Percentiles rank a stretch among this genome's conserved stretches.
phyloP scores from a whole-genome alignment of 1,284 basidiomycete species.

The Papiliotrema laurentii region DNA sequence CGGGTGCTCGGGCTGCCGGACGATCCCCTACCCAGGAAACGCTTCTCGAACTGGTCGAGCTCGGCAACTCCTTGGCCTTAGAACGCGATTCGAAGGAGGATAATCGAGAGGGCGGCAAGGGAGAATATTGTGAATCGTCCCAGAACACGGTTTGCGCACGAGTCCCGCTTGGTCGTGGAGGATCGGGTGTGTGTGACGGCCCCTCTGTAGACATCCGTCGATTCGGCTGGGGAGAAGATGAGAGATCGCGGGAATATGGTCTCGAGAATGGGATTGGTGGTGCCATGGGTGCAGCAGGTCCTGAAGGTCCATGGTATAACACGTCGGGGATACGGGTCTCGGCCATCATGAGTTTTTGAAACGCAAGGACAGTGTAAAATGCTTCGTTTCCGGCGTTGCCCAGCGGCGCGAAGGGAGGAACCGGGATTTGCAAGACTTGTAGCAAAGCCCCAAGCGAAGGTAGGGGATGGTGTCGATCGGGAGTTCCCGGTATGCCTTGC shows the following conservation, averaged over 20 bases:
- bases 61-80: slow-evolving; percentile 4
- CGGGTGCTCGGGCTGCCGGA: not conserved
- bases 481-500: slow-evolving; percentile 29
- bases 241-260: not conserved
- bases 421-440: slow-evolving; percentile 43
- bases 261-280: slow-evolving; percentile 11
- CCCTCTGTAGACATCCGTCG: not conserved
- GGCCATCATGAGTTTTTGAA: slow-evolving; percentile 47
- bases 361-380: slow-evolving; percentile 47
- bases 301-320: slow-evolving; percentile 23
- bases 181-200: slow-evolving; percentile 6
- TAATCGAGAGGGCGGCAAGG: not conserved
- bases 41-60: slow-evolving; percentile 12
- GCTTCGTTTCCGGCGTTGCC: slow-evolving; percentile 49
- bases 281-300: slow-evolving; percentile 9
- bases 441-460: slow-evolving; percentile 35
- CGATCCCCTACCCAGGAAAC: slow-evolving; percentile 16
- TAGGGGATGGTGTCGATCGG: slow-evolving; percentile 34
- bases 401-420: slow-evolving; percentile 40
- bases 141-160: slow-evolving; percentile 44
- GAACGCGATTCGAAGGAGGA: slow-evolving; percentile 1
- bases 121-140: slow-evolving; percentile 39
- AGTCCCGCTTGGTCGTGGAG: slow-evolving; percentile 13
- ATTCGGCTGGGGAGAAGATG: not conserved
- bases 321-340: slow-evolving; percentile 38